Percentiles rank a stretch among this genome's conserved stretches.
Evolutionary conservation across 225 moss, liverwort and hornwort genomes (phyloP).

Genomic region (Anthoceros angustus): DNA sequence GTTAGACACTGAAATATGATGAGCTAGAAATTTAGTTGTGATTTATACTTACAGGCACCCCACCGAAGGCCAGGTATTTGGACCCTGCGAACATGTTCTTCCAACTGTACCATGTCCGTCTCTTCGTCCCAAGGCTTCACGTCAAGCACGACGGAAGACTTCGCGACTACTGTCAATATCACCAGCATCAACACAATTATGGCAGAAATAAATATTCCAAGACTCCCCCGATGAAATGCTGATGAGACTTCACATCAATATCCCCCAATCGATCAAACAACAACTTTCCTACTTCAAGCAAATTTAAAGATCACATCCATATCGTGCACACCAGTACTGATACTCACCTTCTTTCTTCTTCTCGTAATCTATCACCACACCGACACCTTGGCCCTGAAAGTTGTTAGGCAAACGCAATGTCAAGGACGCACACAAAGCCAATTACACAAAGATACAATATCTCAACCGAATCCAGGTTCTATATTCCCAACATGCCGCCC

Average conservation of each 20-base stretch:
- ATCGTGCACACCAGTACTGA: constrained; percentile 5
- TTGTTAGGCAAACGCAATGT: constrained; percentile 7
- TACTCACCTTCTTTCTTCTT: constrained; percentile 11
- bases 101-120: constrained; percentile 57
- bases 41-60: constrained; percentile 43
- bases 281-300: too few species aligned
- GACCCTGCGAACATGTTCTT: constrained; percentile 38
- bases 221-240: too few species aligned
- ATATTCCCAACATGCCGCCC: constrained; percentile 29
- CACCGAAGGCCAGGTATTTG: constrained; percentile 56
- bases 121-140: constrained; percentile 84
- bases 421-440: not conserved
- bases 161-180: constrained; percentile 14
- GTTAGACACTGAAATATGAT: not conserved
- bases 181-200: not conserved
- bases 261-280: too few species aligned
- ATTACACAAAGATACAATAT: not conserved
- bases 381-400: constrained; percentile 20
- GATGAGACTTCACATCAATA: too few species aligned
- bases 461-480: not conserved
- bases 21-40: too few species aligned
- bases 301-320: not conserved
- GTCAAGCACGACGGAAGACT: constrained; percentile 64
- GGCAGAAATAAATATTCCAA: too few species aligned
- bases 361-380: constrained; percentile 41